Percentiles rank a stretch among this genome's conserved stretches.
These are phyloP conservation scores for Candida sithepensis DNA, from an alignment of 805 yeast species.

Conservation along the genomic window DNA sequence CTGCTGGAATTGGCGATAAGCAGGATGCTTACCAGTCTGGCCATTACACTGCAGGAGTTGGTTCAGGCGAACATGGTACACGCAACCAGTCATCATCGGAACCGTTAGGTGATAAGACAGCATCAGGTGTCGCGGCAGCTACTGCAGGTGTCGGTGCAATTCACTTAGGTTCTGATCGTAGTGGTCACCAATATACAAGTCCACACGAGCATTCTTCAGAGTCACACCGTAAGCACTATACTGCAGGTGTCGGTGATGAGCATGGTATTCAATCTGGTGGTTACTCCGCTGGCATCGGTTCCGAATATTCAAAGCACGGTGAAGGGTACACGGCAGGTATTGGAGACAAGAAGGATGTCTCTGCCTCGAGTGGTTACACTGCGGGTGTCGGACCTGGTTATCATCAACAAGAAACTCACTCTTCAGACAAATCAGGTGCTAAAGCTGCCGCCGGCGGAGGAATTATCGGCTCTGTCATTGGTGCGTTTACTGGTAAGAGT, in stretches of 20 bases:
- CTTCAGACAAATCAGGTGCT: not conserved
- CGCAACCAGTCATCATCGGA: not conserved
- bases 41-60: not conserved
- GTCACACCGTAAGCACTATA: not conserved
- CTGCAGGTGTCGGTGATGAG: not conserved
- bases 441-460: constrained; percentile 11
- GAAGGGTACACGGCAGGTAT: not conserved
- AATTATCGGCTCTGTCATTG: constrained; percentile 1
- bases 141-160: too few species aligned
- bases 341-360: not conserved
- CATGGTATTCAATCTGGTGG: not conserved
- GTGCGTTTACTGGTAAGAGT: not conserved
- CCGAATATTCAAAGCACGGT: not conserved
- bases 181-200: too few species aligned
- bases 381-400: not conserved
- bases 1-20: not conserved
- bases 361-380: not conserved
- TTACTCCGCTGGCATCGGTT: not conserved
- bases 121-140: too few species aligned
- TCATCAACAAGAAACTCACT: not conserved
- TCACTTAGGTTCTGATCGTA: not conserved
- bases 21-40: not conserved
- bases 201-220: too few species aligned
- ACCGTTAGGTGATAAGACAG: too few species aligned
- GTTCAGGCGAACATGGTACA: constrained; percentile 4